Percentiles rank a stretch among this genome's conserved stretches.
phyloP scores from a whole-genome alignment of 768 basidiomycete species.

The Amanita inopinata region DNA sequence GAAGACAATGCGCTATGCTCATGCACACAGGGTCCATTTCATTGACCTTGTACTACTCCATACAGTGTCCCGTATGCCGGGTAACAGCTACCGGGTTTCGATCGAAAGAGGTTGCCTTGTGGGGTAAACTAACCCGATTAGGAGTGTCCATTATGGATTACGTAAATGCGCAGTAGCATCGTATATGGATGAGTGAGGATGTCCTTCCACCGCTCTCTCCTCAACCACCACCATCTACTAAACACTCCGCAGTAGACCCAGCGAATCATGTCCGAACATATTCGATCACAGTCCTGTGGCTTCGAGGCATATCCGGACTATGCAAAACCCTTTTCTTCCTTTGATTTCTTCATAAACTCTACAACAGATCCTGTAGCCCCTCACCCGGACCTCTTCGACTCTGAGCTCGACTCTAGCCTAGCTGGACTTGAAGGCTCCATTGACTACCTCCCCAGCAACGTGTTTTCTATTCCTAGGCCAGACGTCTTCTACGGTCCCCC shows the following conservation, averaged over 20 bases:
- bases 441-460: slow-evolving; percentile 52
- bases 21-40: background rate
- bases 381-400: slow-evolving; percentile 75
- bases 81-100: background rate
- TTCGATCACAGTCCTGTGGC: slow-evolving; percentile 20
- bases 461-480: slow-evolving; percentile 54
- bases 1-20: background rate
- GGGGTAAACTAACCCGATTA: background rate
- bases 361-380: slow-evolving; percentile 67
- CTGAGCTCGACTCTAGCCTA: slow-evolving; percentile 67
- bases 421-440: slow-evolving; percentile 59
- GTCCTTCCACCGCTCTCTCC: slow-evolving; percentile 16
- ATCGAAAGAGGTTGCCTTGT: background rate
- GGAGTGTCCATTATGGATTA: slow-evolving; percentile 1
- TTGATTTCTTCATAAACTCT: slow-evolving; percentile 60
- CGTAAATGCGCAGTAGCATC: slow-evolving; percentile 22
- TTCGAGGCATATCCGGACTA: slow-evolving; percentile 27
- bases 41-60: too few relatives aligned
- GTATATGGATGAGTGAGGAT: slow-evolving; percentile 19
- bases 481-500: slow-evolving; percentile 62
- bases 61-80: background rate
- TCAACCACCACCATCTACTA: slow-evolving; percentile 19
- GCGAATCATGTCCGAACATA: slow-evolving; percentile 24
- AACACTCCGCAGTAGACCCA: slow-evolving; percentile 18
- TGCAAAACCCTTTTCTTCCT: slow-evolving; percentile 29